These are phyloP conservation scores for Camelina hispida DNA, from an alignment of 345 rosid genomes.

Conservation along the genomic window DNA sequence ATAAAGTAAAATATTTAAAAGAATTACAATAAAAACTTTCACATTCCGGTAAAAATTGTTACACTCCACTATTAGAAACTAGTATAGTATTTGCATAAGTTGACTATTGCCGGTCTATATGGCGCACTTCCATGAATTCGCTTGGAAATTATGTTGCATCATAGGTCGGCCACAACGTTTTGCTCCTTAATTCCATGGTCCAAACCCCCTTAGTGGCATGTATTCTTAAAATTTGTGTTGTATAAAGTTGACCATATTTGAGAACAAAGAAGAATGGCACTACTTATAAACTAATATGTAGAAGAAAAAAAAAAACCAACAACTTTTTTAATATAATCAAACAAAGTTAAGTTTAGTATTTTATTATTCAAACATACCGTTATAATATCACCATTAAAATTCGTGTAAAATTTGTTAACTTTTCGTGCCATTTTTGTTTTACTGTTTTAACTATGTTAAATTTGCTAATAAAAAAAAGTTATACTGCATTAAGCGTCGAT, in stretches of 20 bases:
- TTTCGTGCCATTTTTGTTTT: neutral
- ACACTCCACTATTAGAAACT: neutral
- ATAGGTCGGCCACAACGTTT: constrained; percentile 30
- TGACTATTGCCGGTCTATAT: neutral
- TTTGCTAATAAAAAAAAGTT: neutral
- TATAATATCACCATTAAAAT: neutral
- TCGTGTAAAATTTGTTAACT: neutral
- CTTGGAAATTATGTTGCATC: constrained; percentile 18
- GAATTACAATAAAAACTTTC: neutral
- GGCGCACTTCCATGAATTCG: constrained; percentile 35
- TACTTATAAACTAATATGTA: too few species aligned
- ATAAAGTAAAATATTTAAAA: too few species aligned
- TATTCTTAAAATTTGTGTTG: neutral
- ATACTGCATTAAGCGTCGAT: too few species aligned
- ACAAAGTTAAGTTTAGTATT: neutral
- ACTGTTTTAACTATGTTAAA: too few species aligned
- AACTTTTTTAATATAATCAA: too few species aligned
- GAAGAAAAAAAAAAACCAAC: too few species aligned
- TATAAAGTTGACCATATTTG: neutral
- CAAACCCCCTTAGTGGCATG: neutral
- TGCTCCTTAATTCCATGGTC: constrained; percentile 33
- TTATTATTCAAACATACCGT: neutral
- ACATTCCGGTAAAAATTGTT: neutral
- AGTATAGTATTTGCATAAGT: constrained; percentile 12
- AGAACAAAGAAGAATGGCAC: too few species aligned